phyloP scores from a whole-genome alignment of 1,139 yeast genomes.

The Saccharomyces hybrid region DNA sequence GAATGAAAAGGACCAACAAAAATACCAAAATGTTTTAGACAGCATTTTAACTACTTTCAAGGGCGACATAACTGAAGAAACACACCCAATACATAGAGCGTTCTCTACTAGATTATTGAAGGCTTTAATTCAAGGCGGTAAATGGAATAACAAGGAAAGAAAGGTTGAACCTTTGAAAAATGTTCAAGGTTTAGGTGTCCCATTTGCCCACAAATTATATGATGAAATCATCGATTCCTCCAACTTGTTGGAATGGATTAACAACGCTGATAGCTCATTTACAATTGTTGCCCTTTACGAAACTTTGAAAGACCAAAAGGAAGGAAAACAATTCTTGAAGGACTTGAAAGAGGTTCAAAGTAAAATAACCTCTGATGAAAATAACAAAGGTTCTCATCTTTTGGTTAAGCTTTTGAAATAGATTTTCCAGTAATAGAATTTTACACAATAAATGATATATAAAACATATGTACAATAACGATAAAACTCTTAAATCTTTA shows the following conservation, averaged over 20 bases:
- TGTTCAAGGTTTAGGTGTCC: constrained; percentile 53
- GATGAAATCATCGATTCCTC: constrained; percentile 42
- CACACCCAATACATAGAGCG: constrained; percentile 63
- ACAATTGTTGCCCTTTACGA: constrained; percentile 67
- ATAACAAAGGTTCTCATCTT: constrained; percentile 76
- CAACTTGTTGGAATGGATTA: constrained; percentile 59
- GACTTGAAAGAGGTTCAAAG: constrained; percentile 49
- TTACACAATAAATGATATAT: background rate
- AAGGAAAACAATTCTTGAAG: constrained; percentile 41
- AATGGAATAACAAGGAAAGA: constrained; percentile 58
- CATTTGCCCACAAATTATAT: constrained; percentile 52
- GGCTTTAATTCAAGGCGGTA: constrained; percentile 77
- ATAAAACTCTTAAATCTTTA: background rate
- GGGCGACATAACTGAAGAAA: constrained; percentile 63
- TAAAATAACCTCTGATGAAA: constrained; percentile 38
- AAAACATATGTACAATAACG: constrained; percentile 1
- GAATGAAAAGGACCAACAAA: constrained; percentile 36
- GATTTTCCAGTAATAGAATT: background rate
- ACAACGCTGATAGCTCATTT: constrained; percentile 68
- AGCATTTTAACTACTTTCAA: constrained; percentile 51
- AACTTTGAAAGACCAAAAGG: constrained; percentile 37
- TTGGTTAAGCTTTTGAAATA: constrained; percentile 38
- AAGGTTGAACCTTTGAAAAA: constrained; percentile 39
- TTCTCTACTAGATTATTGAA: constrained; percentile 72
- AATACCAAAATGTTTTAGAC: constrained; percentile 48